These are phyloP conservation scores for Aquilaria malaccensis DNA, from an alignment of 345 rosid genomes.

Conservation along the genomic window DNA sequence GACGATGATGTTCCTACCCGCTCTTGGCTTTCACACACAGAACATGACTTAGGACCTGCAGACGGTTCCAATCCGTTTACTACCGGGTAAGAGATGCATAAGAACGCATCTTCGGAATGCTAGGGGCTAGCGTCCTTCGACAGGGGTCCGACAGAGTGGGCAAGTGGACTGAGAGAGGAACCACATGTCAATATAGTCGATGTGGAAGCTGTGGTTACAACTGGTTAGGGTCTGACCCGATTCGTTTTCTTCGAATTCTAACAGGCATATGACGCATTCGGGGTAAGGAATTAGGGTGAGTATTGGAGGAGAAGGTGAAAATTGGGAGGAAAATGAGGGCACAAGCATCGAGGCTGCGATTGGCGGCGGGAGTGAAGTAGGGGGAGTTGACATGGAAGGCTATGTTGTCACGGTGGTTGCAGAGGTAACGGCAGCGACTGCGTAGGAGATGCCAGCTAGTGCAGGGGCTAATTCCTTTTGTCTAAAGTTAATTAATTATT, in stretches of 20 bases:
- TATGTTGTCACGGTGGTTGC: constrained; percentile 35
- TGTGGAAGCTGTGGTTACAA: constrained; percentile 78
- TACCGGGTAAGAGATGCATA: constrained; percentile 7
- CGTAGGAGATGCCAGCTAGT: constrained; percentile 83
- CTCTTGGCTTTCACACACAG: constrained; percentile 21
- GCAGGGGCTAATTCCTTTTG: constrained; percentile 15
- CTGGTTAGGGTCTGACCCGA: constrained; percentile 71
- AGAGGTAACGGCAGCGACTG: constrained; percentile 42
- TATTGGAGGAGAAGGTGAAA: constrained; percentile 41
- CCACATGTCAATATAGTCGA: constrained; percentile 97
- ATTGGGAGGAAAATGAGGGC: constrained; percentile 64
- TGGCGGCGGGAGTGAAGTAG: background rate
- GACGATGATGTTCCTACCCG: constrained; percentile 13
- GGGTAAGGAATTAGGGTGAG: constrained; percentile 29
- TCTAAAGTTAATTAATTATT: too few species aligned
- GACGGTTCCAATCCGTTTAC: constrained; percentile 20
- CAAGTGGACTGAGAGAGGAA: constrained; percentile 84
- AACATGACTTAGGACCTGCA: constrained; percentile 22
- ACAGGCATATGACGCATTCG: constrained; percentile 85
- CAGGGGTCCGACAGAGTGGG: constrained; percentile 86
- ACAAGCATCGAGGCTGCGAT: constrained; percentile 49
- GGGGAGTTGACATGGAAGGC: constrained; percentile 38
- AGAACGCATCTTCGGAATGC: constrained; percentile 11
- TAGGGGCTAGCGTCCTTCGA: constrained; percentile 22
- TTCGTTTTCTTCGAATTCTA: constrained; percentile 73